Base-by-base conservation (phyloP, 1,284 basidiomycete species). In the Leccinum angustisporum region DNA sequence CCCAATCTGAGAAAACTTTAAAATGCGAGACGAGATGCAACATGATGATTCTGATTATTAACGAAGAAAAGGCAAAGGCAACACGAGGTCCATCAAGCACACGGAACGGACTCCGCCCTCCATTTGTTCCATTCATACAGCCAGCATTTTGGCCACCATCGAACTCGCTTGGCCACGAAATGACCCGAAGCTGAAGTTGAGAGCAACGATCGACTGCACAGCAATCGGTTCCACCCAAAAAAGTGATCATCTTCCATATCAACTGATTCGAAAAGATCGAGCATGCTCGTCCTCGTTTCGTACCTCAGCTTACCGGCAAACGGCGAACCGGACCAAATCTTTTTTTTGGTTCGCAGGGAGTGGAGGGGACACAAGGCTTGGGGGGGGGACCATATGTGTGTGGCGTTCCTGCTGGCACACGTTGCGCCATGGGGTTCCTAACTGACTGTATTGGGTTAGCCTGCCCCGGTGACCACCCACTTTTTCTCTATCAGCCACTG, bases 401-500 rank as follows among this genome's bases (percentile, higher is more conserved):
- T 48, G 46, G 46, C 11, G 46, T 48, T 13, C 46, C 46, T 46
- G 18, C 11, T 14, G 36, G 30, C 8, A 31, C 30, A 31, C 11
- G 11, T 46, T 55, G n/a, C 54, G 16, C 54, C 54, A 38, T 33
- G 14, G 27, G 21, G 34, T 55, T 38, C 54, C 34, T 33, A 53
- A 11, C 25, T 53, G 30, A 30, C 30, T 31, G 30, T 33, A 55
- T 55, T 27, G 34, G 36, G 27, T 51, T 54, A 30, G 14, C 50
- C 9, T 31, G n/a, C 16, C 25, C 30, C 43, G 36, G 36, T 38
- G 36, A 48, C 21, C 46, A 48, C 13, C 7, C n/a, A 43, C 31
- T 43, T 56, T 25, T 31, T 53, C 46, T 48, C 34, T 63, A 36
- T 40, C 61, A 60, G 64, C 56, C 67, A 64, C 59, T 61, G 50